These are phyloP conservation scores for Xanthoconium purpureum DNA, from an alignment of 768 basidiomycete species.

Conservation along the genomic window DNA sequence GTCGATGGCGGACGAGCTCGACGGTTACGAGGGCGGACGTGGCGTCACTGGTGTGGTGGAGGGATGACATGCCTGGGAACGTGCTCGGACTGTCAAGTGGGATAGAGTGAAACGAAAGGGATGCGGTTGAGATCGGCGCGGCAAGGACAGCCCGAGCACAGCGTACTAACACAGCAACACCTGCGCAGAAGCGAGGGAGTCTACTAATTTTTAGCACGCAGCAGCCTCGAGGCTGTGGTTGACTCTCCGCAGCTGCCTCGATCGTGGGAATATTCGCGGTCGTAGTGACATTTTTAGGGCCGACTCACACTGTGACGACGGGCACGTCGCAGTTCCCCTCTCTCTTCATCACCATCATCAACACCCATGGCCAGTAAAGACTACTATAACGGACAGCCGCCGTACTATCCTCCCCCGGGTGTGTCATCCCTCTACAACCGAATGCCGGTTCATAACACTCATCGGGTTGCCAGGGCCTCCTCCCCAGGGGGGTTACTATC, in stretches of 20 bases:
- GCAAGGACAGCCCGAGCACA: constrained; percentile 1
- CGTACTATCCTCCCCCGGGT: constrained; percentile 59
- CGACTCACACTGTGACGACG: constrained; percentile 7
- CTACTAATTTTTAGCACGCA: constrained; percentile 6
- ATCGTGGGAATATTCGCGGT: constrained; percentile 22
- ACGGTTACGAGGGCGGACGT: not conserved
- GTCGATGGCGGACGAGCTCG: not conserved
- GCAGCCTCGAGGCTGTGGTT: constrained; percentile 22
- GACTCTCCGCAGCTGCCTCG: not conserved
- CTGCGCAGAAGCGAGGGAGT: not conserved
- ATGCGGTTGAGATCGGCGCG: not conserved
- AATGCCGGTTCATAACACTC: not conserved
- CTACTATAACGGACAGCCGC: constrained; percentile 57
- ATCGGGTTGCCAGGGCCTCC: constrained; percentile 44
- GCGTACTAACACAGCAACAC: constrained; percentile 5
- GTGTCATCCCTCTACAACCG: constrained; percentile 7
- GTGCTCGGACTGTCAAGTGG: constrained; percentile 1
- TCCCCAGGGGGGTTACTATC: constrained; percentile 71
- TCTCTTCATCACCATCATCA: constrained; percentile 14
- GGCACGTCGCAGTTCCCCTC: constrained; percentile 11
- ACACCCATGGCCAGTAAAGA: constrained; percentile 67
- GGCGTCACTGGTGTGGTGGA: not conserved
- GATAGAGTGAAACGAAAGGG: not conserved
- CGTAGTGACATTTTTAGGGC: constrained; percentile 26
- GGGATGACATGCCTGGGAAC: constrained; percentile 22